Evolutionary conservation across 768 basidiomycete genomes (phyloP).

Genomic region (Boletus vinaceobasis): DNA sequence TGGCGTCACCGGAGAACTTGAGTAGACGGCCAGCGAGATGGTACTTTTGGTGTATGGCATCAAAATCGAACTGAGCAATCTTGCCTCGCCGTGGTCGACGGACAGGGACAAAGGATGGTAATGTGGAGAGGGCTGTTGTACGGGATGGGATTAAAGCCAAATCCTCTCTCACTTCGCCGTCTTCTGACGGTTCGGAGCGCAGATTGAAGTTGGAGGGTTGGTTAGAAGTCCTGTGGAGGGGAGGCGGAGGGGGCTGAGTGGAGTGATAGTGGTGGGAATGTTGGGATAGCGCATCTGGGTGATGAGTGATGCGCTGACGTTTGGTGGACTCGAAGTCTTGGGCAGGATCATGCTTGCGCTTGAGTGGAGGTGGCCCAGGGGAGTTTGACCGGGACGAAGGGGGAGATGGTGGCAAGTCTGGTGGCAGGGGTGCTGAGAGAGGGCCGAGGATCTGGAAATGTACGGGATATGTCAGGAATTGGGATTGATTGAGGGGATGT

Average conservation of each 20-base stretch:
- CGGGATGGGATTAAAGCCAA: constrained; percentile 18
- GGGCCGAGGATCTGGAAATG: constrained; percentile 38
- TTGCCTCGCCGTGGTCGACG: constrained; percentile 65
- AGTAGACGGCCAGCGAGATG: constrained; percentile 67
- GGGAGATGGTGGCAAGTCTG: constrained; percentile 45
- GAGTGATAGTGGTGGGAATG: constrained; percentile 30
- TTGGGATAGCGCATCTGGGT: constrained; percentile 25
- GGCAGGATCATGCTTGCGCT: constrained; percentile 37
- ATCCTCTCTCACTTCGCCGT: constrained; percentile 47
- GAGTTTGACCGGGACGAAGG: constrained; percentile 43
- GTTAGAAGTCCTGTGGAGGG: constrained; percentile 21
- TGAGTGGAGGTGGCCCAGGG: constrained; percentile 33
- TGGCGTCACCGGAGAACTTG: constrained; percentile 81
- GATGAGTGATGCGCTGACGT: constrained; percentile 28
- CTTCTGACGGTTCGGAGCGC: constrained; percentile 43
- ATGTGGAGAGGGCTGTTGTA: constrained; percentile 29
- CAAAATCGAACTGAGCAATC: constrained; percentile 45
- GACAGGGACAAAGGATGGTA: constrained; percentile 48
- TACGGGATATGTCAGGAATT: constrained; percentile 16
- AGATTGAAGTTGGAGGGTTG: constrained; percentile 21
- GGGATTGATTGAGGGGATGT: neutral
- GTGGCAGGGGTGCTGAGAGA: constrained; percentile 40
- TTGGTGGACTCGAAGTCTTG: constrained; percentile 29
- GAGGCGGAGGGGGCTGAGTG: constrained; percentile 21
- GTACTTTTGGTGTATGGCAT: constrained; percentile 66